Evolutionary conservation across 192 early-diverging fungal genomes (phyloP), one percentile per base, ranked within the genome.

Genomic region (Piromyces finnis): DNA sequence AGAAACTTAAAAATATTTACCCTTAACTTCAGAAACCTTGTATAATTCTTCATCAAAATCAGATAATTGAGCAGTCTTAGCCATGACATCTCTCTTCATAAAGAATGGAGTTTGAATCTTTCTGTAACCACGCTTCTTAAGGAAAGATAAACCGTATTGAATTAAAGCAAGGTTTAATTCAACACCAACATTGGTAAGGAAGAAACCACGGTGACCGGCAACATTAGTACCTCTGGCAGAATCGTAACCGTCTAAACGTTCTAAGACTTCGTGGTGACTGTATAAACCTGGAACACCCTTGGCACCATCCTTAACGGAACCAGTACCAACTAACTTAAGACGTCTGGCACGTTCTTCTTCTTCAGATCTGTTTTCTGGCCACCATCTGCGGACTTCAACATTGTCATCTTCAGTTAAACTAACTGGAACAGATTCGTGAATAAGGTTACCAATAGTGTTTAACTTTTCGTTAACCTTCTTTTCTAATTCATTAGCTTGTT

Each of bases 31-130:
- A 68, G 79, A 83, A 30, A 90, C 90, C 85, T 95, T 98, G 92
- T 99, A 99, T 80, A 99, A 88, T 81, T 96, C 98, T 86, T 99
- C 98, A 82, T 98, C 97, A 85, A 97, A 99, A 87, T 99, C 94
- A 51, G 92, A 91, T 77, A 99, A 89, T 86, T 99, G 98, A 11
- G 98, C 98, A 11, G 98, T 99, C 90, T 97, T 96, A 37, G 95
- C 95, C 98, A 99, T 99, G 32, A 95, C 88, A 29, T 96, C 94
- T 87, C 91, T 92, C 78, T 93, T 93, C 97, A 99, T 99, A 83
- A 99, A 98, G 89, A 94, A 99, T 35, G 97, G 97, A 12, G 97
- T 99, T 87, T 94, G 93, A 27, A 99, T 90, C 89, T 98, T 98
- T 79, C 90, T 95, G 85, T 94, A 98, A 22, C 90, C 91, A 30